A percentile compares a stretch with the other conserved stretches of the same genome.
These are phyloP conservation scores for Chloris gayana DNA, from an alignment of 176 grass and related monocot species.

Conservation along the genomic window DNA sequence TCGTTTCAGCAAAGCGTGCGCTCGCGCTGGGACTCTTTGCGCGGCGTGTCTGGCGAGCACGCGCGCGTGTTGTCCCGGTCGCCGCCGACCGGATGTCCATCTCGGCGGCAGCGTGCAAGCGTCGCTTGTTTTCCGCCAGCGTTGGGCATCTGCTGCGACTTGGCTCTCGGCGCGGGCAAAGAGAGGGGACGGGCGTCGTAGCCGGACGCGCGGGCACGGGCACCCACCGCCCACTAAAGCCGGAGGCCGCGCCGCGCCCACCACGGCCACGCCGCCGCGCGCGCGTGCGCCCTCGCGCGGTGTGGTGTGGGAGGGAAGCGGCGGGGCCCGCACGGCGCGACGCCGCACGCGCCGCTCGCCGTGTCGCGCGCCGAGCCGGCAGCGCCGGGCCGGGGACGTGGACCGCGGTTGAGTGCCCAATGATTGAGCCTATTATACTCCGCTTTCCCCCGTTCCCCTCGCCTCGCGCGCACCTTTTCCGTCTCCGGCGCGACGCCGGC, in stretches of 20 bases:
- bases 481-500: slow-evolving; percentile 17
- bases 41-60: neutral
- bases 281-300: neutral
- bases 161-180: neutral
- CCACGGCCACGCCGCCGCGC: slow-evolving; percentile 2
- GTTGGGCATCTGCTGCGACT: no score
- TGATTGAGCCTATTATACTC: slow-evolving; percentile 41
- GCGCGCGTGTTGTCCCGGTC: neutral
- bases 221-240: slow-evolving; percentile 1
- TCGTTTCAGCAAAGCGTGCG: neutral
- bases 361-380: slow-evolving; percentile 39
- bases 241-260: neutral
- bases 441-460: neutral
- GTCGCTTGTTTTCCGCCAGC: neutral
- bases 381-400: slow-evolving; percentile 10
- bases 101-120: neutral
- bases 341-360: slow-evolving; percentile 46
- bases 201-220: no score
- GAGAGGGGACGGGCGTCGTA: neutral
- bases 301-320: neutral
- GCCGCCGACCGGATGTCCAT: neutral
- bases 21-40: no score
- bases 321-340: neutral
- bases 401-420: slow-evolving; percentile 45
- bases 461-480: neutral